These are phyloP conservation scores for Termitomyces sp. DNA, from an alignment of 768 basidiomycete genomes.

Conservation along the genomic window DNA sequence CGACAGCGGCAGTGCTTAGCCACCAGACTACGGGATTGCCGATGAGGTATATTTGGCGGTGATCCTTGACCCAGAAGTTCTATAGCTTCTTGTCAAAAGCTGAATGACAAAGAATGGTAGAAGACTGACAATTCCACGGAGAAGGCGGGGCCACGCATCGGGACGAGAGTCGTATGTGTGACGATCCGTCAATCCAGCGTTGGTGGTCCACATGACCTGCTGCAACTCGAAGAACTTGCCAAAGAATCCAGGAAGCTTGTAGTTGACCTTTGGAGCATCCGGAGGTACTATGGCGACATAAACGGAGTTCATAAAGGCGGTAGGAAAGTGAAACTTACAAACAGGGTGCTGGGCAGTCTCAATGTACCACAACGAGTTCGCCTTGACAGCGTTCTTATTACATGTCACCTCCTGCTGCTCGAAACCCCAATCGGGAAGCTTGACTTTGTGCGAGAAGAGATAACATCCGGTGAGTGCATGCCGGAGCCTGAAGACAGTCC, in stretches of 20 bases:
- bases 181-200: slow-evolving; percentile 92
- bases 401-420: slow-evolving; percentile 99
- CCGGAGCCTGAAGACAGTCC: slow-evolving; percentile 78
- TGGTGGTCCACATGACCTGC: slow-evolving; percentile 95
- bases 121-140: slow-evolving; percentile 84
- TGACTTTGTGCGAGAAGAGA: slow-evolving; percentile 97
- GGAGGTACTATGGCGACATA: slow-evolving; percentile 51
- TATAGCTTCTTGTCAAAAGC: slow-evolving; percentile 27
- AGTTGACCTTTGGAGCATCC: slow-evolving; percentile 83
- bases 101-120: neutral
- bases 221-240: slow-evolving; percentile 90
- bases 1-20: slow-evolving; percentile 70
- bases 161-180: slow-evolving; percentile 97
- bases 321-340: slow-evolving; percentile 44
- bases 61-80: slow-evolving; percentile 99
- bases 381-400: slow-evolving; percentile 91
- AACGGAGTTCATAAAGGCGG: neutral
- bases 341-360: slow-evolving; percentile 80
- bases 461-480: slow-evolving; percentile 93
- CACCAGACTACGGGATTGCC: slow-evolving; percentile 97
- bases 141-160: slow-evolving; percentile 83
- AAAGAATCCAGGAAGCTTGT: slow-evolving; percentile 85
- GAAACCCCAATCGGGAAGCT: slow-evolving; percentile 95
- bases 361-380: slow-evolving; percentile 91
- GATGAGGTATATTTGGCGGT: slow-evolving; percentile 91